A percentile compares a stretch with the other conserved stretches of the same genome.
These are phyloP conservation scores for Salvia sclarea DNA, from an alignment of 305 asterid species.

Conservation along the genomic window DNA sequence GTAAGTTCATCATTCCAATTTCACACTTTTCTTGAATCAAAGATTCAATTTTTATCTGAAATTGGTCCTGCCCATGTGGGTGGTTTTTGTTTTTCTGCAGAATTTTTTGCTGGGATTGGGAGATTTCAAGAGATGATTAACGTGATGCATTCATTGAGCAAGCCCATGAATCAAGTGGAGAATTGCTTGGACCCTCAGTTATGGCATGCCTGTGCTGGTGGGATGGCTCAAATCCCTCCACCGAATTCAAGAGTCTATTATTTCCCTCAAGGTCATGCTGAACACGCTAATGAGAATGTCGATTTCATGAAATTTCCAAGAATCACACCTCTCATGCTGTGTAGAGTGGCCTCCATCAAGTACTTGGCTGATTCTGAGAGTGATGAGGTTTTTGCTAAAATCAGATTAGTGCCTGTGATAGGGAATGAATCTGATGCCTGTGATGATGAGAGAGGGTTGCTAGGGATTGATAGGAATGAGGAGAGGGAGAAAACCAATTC, in stretches of 20 bases:
- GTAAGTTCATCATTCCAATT: constrained; percentile 32
- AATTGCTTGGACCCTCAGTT: constrained; percentile 70
- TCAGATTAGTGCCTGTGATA: constrained; percentile 48
- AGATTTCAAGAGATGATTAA: constrained; percentile 48
- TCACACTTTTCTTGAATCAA: neutral
- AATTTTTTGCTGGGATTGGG: constrained; percentile 3
- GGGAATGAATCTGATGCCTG: constrained; percentile 40
- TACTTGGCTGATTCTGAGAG: constrained; percentile 74
- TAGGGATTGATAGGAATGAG: constrained; percentile 46
- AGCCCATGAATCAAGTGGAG: constrained; percentile 53
- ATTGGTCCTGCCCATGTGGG: neutral
- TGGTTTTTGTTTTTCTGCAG: constrained; percentile 24
- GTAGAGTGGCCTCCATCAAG: constrained; percentile 54
- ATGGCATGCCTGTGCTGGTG: constrained; percentile 96
- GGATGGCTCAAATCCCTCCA: constrained; percentile 73
- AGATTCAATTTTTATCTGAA: neutral
- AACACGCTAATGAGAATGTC: constrained; percentile 52
- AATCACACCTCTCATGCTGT: constrained; percentile 58
- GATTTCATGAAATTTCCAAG: constrained; percentile 55
- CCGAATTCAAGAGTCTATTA: constrained; percentile 62
- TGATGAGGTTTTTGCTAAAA: constrained; percentile 75
- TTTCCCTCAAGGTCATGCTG: constrained; percentile 88
- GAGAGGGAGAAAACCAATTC: constrained; percentile 64
- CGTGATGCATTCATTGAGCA: constrained; percentile 53
- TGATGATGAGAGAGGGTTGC: constrained; percentile 37